Conservation (phyloP, 441 rosid species). For the Hura crepitans region DNA sequence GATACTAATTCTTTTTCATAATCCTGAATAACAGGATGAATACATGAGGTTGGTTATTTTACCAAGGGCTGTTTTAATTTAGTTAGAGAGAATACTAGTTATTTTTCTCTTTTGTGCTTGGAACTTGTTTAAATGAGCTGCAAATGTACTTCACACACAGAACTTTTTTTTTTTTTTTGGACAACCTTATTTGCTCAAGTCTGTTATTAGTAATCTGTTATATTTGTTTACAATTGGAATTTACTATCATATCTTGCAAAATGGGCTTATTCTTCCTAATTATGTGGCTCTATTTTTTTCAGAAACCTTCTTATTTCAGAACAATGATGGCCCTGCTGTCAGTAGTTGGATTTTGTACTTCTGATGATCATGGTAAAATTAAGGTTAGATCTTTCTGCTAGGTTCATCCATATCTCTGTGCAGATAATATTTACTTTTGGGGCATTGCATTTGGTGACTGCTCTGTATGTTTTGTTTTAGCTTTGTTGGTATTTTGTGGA, state of each 20-base stretch:
- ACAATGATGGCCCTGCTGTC: conserved; percentile 57
- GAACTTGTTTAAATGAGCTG: not conserved
- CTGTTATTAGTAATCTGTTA: not conserved
- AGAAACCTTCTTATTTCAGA: conserved; percentile 65
- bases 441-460: not conserved
- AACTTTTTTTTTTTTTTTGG: not conserved
- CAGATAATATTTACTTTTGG: not conserved
- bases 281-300: conserved; percentile 22
- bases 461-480: not conserved
- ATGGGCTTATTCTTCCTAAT: conserved; percentile 13
- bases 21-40: not conserved
- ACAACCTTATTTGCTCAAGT: not conserved
- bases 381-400: conserved; percentile 55
- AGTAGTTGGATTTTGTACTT: conserved; percentile 54
- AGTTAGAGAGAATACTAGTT: not conserved
- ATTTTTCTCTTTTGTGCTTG: not conserved
- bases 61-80: not conserved
- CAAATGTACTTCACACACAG: not conserved
- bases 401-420: no score
- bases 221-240: not conserved
- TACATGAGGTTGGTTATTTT: not conserved
- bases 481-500: conserved; percentile 10
- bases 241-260: not conserved
- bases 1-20: not conserved
- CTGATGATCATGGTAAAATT: conserved; percentile 41